Base-by-base conservation (phyloP, 768 basidiomycete genomes). In the Dacryopinax spathularia region DNA sequence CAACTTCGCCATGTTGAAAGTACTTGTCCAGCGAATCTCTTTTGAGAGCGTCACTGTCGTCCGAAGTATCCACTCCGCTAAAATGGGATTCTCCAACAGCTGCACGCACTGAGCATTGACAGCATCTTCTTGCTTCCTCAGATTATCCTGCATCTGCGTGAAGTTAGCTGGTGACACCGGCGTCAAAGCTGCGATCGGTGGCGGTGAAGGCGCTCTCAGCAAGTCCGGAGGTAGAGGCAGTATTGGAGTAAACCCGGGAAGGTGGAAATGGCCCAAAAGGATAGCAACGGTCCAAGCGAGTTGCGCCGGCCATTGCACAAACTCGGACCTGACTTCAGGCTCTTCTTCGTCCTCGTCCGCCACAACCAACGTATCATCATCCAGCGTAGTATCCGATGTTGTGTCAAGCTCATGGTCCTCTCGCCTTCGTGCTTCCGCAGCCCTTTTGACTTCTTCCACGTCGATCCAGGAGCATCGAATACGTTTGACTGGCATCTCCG, bases 101-200 rank as follows among this genome's bases (percentile, higher is more conserved):
- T 92, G 89, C 33, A 73, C 76, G 3, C 84, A 84, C 29, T 90
- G 71, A 39, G 81, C 80, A 59, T 77, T 78, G 2, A 83, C 88
- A 1, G 83, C 82, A 0, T 82, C 81, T 70, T 89, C 88, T 25
- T 91, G 74, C 1, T 82, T 81, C 70, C 82, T 84, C 2, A 82
- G 80, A 65, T 83, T 83, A 70, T 88, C 88, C 2, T 81, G 81
- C 1, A 82, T 76, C 0, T 81, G 79, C 2, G 85, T 85, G 33
- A 88, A 74, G 0, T 87, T 86, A 2, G 87, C 88, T 20, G 90
- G 90, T 0, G 89, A 91, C 1, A 91, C 88, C 0, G 90, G 90
- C 0, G 90, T 92, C 0, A 88, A 89, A 0, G 86, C 89, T n/a
- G 81, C 80, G 1, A 77, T 76, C 2, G 74, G 75, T 2, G 68